A percentile compares a stretch with the other conserved stretches of the same genome.
Conservation (phyloP, 352 stramenopile species). For the Lagenidium sp. region DNA sequence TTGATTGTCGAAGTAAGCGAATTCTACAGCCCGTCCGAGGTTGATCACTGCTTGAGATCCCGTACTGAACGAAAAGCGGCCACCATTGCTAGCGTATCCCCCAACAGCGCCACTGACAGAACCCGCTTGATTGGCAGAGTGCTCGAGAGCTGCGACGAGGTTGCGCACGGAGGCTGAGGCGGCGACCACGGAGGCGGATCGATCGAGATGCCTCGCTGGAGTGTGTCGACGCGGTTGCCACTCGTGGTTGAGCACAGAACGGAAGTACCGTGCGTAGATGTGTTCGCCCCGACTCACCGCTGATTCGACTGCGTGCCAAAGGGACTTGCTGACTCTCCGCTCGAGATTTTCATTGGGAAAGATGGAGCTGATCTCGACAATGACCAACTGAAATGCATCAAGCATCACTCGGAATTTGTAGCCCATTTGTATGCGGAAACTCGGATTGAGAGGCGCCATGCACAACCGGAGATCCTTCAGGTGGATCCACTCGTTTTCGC, state of each 20-base stretch:
- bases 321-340: conserved; percentile 33
- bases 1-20: conserved; percentile 15
- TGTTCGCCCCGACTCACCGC: conserved; percentile 53
- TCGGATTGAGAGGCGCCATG: conserved; percentile 34
- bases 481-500: conserved; percentile 36
- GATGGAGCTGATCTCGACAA: conserved; percentile 65
- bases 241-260: conserved; percentile 52
- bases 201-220: background rate
- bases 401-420: conserved; percentile 49
- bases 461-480: conserved; percentile 45
- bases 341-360: conserved; percentile 59
- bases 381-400: conserved; percentile 45
- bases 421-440: conserved; percentile 61
- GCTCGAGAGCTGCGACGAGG: conserved; percentile 14
- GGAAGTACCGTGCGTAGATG: conserved; percentile 65
- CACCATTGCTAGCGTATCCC: too few relatives aligned
- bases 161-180: conserved; percentile 8
- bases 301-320: conserved; percentile 46
- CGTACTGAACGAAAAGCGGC: conserved; percentile 3
- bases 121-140: conserved; percentile 4
- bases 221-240: conserved; percentile 1
- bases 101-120: too few relatives aligned
- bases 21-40: background rate
- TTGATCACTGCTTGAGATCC: too few relatives aligned
- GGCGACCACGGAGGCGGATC: conserved; percentile 8